Conservation (phyloP, 352 stramenopile genomes). For the Phytophthora fragariaefolia region DNA sequence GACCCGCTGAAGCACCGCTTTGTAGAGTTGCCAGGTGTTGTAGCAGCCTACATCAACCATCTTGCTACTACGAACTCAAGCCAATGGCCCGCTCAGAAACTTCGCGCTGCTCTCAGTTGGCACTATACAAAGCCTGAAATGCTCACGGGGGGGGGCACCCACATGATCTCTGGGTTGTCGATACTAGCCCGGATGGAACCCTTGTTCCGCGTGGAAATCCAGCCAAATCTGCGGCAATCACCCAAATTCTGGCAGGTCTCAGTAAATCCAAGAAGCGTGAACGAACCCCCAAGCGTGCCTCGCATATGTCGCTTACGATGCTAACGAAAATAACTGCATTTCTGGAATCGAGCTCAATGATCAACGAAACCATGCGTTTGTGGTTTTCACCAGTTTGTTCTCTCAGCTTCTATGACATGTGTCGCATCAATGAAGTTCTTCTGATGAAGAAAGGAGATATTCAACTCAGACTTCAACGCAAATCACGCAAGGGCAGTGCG, state of each 20-base stretch:
- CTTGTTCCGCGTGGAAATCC: slow-evolving; percentile 9
- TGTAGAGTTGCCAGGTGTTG: neutral
- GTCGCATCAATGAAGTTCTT: too few species aligned
- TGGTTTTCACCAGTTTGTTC: slow-evolving; percentile 19
- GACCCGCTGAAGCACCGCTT: neutral
- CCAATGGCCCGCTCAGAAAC: neutral
- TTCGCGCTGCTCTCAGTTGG: neutral
- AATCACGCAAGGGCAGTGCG: neutral
- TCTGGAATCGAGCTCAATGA: too few species aligned
- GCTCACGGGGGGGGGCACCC: slow-evolving; percentile 12
- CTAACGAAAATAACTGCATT: neutral
- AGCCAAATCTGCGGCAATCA: slow-evolving; percentile 1
- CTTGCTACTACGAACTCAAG: neutral
- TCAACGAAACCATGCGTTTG: slow-evolving; percentile 21
- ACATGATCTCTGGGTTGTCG: slow-evolving; percentile 16
- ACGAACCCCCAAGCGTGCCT: slow-evolving; percentile 11
- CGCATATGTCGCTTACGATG: slow-evolving; percentile 11
- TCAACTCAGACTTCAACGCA: slow-evolving; percentile 5
- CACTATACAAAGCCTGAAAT: slow-evolving; percentile 14
- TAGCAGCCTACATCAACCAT: neutral
- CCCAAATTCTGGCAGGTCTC: slow-evolving; percentile 1
- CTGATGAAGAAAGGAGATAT: slow-evolving; percentile 23
- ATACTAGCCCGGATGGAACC: neutral
- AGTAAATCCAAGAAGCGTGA: slow-evolving; percentile 19
- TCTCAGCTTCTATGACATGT: neutral